A percentile compares a stretch with the other conserved stretches of the same genome.
Conservation (phyloP, 345 rosid species). For the Hevea brasiliensis region DNA sequence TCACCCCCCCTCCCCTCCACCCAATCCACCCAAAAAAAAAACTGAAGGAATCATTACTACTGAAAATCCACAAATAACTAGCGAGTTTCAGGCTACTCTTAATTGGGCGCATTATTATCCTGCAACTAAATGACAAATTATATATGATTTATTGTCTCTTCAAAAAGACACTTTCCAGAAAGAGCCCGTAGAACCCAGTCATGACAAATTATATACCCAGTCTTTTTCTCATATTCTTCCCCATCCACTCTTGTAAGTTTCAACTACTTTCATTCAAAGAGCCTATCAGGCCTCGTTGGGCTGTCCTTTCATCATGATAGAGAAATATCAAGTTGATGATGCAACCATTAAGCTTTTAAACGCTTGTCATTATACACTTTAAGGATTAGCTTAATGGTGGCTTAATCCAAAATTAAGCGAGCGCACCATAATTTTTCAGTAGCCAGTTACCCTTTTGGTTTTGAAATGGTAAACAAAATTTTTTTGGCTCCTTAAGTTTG, state of each 20-base stretch:
- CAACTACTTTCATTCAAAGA: constrained; percentile 17
- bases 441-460: neutral
- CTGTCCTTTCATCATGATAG: constrained; percentile 10
- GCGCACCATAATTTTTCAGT: constrained; percentile 12
- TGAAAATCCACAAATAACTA: constrained; percentile 7
- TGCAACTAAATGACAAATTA: constrained; percentile 26
- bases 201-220: constrained; percentile 6
- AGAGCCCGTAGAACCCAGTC: constrained; percentile 20
- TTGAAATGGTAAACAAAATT: neutral
- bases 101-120: constrained; percentile 24
- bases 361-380: constrained; percentile 21
- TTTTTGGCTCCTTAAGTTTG: constrained; percentile 11
- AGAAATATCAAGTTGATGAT: constrained; percentile 9
- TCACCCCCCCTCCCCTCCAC: neutral
- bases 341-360: constrained; percentile 6
- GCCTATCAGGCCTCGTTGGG: constrained; percentile 3
- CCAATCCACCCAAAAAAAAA: neutral
- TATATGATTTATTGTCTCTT: constrained; percentile 24
- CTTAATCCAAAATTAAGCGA: neutral
- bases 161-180: constrained; percentile 18
- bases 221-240: constrained; percentile 18
- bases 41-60: constrained; percentile 15
- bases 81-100: constrained; percentile 21
- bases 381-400: constrained; percentile 14
- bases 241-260: constrained; percentile 8